Evolutionary conservation across 2,329 filamentous ascomycete species (phyloP), one percentile per base, ranked within the genome.

Genomic region (Colletotrichum sidae): DNA sequence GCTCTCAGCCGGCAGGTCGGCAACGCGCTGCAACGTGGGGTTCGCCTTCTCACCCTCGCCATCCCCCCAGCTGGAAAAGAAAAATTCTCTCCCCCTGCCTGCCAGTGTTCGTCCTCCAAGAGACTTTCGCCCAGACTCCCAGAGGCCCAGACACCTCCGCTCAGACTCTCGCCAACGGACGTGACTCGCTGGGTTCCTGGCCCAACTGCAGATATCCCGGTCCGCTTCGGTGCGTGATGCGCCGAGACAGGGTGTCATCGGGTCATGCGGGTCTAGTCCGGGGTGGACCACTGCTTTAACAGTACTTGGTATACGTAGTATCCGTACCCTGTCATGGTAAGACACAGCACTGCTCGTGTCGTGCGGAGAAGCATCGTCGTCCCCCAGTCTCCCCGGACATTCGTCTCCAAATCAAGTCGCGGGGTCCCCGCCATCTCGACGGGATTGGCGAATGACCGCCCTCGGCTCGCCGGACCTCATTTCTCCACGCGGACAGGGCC

Each of bases 401-500:
- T 47, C 54, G 52, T 58, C 53, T 46, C 46, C 53, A 52, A 61
- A 45, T 6, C 38, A 38, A 35, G 25, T 25, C 25, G 50, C 44
- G 25, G 51, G 51, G 44, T 37, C 17, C 37, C 58, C 58, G 51
- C 55, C 49, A 45, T 47, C 45, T 17, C 49, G 38, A 46, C 41
- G 44, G 25, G 50, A 55, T 60, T 60, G 61, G 42, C 12, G n/a
- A 47, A 50, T 39, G 49, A 44, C 37, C 25, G 10, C n/a, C 44
- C 42, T 47, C 1, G 53, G 45, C 58, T 15, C n/a, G 17, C 34
- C 47, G 55, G 25, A 45, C 51, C 57, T 61, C 39, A 42, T 55
- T 61, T 51, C 46, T 55, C 51, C 57, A 61, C 51, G 57, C 56
- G 46, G 38, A 37, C 61, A 61, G 55, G 51, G 44, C 45, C 34